Evolutionary conservation across 305 asterid species (phyloP).

Genomic region (Fraxinus sp.): DNA sequence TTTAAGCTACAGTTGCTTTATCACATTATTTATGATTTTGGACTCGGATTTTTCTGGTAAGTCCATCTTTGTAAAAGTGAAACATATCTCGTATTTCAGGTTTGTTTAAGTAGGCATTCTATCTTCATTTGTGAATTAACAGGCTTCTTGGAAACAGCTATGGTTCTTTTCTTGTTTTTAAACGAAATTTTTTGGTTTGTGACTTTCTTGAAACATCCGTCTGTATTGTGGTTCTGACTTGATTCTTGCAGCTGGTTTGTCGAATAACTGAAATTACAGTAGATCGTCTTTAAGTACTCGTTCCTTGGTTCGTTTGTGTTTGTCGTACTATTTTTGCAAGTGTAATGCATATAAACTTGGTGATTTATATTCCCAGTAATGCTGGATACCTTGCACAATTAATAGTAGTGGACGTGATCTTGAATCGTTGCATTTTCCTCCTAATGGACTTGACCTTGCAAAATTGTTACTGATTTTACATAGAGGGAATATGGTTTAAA

Average conservation of each 20-base stretch:
- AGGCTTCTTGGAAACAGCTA: neutral
- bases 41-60: neutral
- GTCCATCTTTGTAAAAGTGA: neutral
- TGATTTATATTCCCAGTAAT: neutral
- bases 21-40: neutral
- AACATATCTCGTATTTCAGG: neutral
- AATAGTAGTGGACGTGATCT: neutral
- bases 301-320: neutral
- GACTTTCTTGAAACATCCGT: neutral
- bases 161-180: neutral
- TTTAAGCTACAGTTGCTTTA: neutral
- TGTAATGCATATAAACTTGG: neutral
- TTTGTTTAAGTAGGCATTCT: neutral
- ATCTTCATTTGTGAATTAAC: neutral
- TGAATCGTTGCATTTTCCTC: neutral
- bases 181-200: neutral
- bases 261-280: neutral
- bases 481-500: neutral
- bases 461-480: neutral
- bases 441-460: neutral
- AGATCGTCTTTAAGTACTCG: neutral
- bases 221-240: neutral
- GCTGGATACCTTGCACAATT: neutral
- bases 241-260: neutral
- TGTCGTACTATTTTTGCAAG: neutral